Evolutionary conservation across 1,284 basidiomycete genomes (phyloP).

Genomic region (Cutaneotrichosporon dermatis): DNA sequence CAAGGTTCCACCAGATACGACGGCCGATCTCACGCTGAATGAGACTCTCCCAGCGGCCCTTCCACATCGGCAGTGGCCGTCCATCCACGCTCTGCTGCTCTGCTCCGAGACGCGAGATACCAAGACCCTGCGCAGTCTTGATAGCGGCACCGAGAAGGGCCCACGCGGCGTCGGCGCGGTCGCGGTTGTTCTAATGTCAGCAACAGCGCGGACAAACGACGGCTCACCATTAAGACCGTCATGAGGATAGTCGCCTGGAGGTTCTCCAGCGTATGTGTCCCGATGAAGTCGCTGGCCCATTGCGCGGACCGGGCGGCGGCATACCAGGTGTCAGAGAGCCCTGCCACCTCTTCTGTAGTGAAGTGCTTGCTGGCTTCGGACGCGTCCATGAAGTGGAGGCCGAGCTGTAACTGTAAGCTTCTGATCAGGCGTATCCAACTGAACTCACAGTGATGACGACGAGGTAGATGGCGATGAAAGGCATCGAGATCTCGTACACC

Average conservation of each 20-base stretch:
- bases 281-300: constrained; percentile 49
- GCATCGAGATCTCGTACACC: constrained; percentile 44
- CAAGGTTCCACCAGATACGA: constrained; percentile 50
- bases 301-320: constrained; percentile 35
- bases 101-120: constrained; percentile 47
- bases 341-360: constrained; percentile 37
- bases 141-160: constrained; percentile 48
- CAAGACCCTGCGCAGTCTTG: constrained; percentile 52
- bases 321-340: constrained; percentile 45
- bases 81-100: constrained; percentile 44
- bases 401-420: constrained; percentile 29
- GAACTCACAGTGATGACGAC: constrained; percentile 43
- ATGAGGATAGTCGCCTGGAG: constrained; percentile 46
- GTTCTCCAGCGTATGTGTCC: constrained; percentile 44
- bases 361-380: constrained; percentile 42
- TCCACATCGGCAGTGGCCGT: constrained; percentile 46
- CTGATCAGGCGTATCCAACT: too few species aligned
- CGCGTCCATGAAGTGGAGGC: constrained; percentile 47
- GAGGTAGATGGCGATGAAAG: constrained; percentile 46
- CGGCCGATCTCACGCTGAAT: constrained; percentile 49
- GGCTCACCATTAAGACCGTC: constrained; percentile 45
- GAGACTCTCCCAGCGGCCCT: constrained; percentile 48
- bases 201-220: too few species aligned
- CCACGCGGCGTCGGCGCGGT: constrained; percentile 49
- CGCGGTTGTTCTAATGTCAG: constrained; percentile 42